Percentiles rank a stretch among this genome's conserved stretches.
Evolutionary conservation across 2,329 filamentous ascomycete genomes (phyloP).

Genomic region (Xylaria sp.): DNA sequence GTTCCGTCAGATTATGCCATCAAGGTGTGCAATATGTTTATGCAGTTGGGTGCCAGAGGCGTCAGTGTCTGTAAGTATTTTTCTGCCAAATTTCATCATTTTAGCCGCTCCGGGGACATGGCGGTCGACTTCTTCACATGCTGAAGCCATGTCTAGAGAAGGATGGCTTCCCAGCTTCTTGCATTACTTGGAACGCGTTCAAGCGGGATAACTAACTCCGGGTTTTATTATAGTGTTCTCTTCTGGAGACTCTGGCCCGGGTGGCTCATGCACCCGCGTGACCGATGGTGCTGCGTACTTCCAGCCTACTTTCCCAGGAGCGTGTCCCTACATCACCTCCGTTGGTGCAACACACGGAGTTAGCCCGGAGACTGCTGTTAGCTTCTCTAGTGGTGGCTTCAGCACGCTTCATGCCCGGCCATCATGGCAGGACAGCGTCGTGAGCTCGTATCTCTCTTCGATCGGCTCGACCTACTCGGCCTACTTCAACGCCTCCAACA

Average conservation of each 20-base stretch:
- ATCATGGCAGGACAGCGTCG: conserved; percentile 50
- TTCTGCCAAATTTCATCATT: not conserved
- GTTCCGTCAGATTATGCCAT: conserved; percentile 69
- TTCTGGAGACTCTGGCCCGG: conserved; percentile 69
- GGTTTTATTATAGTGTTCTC: conserved; percentile 59
- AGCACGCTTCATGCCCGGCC: conserved; percentile 53
- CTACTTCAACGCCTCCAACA: conserved; percentile 53
- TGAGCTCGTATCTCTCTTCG: conserved; percentile 51
- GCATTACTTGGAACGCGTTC: not conserved
- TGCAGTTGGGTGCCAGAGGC: conserved; percentile 72
- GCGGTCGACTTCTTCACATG: not conserved
- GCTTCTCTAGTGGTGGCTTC: conserved; percentile 55
- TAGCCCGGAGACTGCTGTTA: conserved; percentile 52
- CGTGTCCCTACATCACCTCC: conserved; percentile 66
- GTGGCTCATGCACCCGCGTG: conserved; percentile 71
- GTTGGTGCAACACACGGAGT: conserved; percentile 64
- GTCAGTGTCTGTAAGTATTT: conserved; percentile 59
- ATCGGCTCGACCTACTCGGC: conserved; percentile 53
- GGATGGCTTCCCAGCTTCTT: not conserved
- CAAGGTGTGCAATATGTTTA: conserved; percentile 71
- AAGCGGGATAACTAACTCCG: conserved; percentile 4
- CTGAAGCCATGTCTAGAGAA: not conserved
- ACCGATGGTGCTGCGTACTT: conserved; percentile 54
- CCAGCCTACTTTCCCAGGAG: conserved; percentile 55
- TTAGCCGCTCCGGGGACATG: too few species aligned